Percentiles rank a stretch among this genome's conserved stretches.
These are phyloP conservation scores for Tothia fuscella DNA, from an alignment of 2,329 filamentous ascomycete genomes.

Conservation along the genomic window DNA sequence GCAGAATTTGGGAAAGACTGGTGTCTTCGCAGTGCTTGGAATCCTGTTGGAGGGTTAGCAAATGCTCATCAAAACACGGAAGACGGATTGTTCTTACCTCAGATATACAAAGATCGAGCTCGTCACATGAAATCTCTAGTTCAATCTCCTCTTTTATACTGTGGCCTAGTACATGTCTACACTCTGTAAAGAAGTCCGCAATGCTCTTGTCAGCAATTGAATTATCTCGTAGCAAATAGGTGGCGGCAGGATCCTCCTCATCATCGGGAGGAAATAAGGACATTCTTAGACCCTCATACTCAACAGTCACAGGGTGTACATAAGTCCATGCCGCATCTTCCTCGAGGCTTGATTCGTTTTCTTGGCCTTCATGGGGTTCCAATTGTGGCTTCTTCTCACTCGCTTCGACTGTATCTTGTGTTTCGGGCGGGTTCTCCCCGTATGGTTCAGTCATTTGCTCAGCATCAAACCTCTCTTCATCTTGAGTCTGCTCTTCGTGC, in stretches of 20 bases:
- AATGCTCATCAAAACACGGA: background rate
- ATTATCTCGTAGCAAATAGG: constrained; percentile 45
- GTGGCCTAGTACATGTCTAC: constrained; percentile 42
- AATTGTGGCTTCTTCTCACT: too few relatives aligned
- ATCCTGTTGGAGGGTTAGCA: constrained; percentile 30
- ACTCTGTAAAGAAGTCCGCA: constrained; percentile 43
- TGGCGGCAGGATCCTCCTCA: constrained; percentile 40
- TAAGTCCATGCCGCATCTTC: too few relatives aligned
- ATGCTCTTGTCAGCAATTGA: constrained; percentile 41
- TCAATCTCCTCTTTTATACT: constrained; percentile 46
- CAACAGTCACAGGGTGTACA: constrained; percentile 41
- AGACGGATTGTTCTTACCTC: constrained; percentile 36
- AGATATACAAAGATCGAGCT: constrained; percentile 42
- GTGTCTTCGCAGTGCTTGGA: constrained; percentile 27
- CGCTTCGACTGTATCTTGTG: too few relatives aligned
- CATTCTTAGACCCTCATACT: constrained; percentile 45
- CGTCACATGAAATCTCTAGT: constrained; percentile 42
- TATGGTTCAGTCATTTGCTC: too few relatives aligned
- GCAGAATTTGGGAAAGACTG: constrained; percentile 38
- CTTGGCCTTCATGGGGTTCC: too few relatives aligned
- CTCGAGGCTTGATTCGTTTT: too few relatives aligned
- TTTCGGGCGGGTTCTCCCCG: too few relatives aligned
- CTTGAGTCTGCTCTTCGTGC: too few relatives aligned
- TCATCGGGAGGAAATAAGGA: constrained; percentile 44
- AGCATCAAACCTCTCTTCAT: too few relatives aligned